These are phyloP conservation scores for Mycosarcoma mackinlayi DNA, from an alignment of 1,284 basidiomycete species.

Conservation along the genomic window DNA sequence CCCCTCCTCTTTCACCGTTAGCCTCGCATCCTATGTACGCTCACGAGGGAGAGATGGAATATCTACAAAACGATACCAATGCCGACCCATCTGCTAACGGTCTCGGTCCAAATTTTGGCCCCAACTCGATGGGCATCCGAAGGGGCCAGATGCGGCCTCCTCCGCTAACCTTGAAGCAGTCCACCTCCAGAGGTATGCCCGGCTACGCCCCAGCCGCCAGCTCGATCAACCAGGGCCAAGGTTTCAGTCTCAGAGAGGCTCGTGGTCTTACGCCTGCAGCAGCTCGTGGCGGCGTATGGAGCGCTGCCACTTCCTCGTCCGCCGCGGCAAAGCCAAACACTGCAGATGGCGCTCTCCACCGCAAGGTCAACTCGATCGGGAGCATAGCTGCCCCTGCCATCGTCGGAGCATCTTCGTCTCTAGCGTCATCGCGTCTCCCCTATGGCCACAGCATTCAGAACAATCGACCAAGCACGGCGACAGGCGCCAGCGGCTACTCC, in stretches of 20 bases:
- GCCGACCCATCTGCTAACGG: conserved; percentile 17
- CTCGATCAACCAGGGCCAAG: conserved; percentile 46
- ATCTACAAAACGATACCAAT: conserved; percentile 35
- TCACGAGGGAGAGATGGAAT: conserved; percentile 48
- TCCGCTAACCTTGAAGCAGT: conserved; percentile 43
- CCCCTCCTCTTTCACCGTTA: conserved; percentile 29
- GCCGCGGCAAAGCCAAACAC: conserved; percentile 20
- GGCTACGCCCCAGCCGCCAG: conserved; percentile 44
- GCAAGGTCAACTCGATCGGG: conserved; percentile 55
- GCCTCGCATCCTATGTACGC: conserved; percentile 21
- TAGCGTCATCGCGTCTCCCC: conserved; percentile 13
- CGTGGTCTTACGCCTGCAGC: conserved; percentile 50
- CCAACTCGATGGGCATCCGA: conserved; percentile 43
- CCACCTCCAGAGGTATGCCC: conserved; percentile 43
- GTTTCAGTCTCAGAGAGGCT: conserved; percentile 52
- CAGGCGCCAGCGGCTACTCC: conserved; percentile 46
- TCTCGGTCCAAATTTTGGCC: conserved; percentile 9
- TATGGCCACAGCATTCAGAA: conserved; percentile 16
- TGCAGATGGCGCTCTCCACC: conserved; percentile 37
- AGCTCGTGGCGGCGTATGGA: conserved; percentile 34
- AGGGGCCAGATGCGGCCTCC: conserved; percentile 48
- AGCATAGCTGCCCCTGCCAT: conserved; percentile 26
- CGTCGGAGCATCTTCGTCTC: conserved; percentile 19
- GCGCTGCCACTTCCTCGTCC: conserved; percentile 22
- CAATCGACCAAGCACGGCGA: conserved; percentile 55